Conservation (phyloP, 805 yeast genomes). For the Wickerhamiella alocasiicola region DNA sequence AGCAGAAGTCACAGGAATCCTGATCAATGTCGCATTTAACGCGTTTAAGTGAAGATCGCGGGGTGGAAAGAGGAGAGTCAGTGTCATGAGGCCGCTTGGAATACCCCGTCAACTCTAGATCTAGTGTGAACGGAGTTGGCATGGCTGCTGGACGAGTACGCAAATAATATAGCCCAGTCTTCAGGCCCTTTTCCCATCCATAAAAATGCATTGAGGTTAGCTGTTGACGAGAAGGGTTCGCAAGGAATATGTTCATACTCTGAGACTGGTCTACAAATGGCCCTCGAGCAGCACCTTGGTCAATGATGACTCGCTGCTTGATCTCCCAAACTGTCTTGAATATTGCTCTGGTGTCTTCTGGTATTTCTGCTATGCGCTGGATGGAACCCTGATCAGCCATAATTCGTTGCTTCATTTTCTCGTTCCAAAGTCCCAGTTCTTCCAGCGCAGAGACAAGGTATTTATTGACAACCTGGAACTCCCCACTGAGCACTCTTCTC, state of each 20-base stretch:
- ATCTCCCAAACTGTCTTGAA: constrained; percentile 93
- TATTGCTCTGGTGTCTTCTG: constrained; percentile 51
- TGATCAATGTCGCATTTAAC: not conserved
- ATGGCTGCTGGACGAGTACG: constrained; percentile 93
- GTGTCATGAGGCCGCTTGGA: not conserved
- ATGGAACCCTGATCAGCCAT: constrained; percentile 72
- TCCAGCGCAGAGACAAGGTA: constrained; percentile 68
- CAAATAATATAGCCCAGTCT: constrained; percentile 94
- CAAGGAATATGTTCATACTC: constrained; percentile 74
- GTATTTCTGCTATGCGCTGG: constrained; percentile 57
- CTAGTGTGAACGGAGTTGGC: constrained; percentile 80
- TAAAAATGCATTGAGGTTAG: constrained; percentile 94
- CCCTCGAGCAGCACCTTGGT: constrained; percentile 67
- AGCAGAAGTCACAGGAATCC: constrained; percentile 13
- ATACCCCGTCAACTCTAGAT: constrained; percentile 20
- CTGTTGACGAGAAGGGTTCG: constrained; percentile 83
- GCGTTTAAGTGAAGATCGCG: constrained; percentile 9
- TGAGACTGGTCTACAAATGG: constrained; percentile 79
- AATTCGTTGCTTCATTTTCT: constrained; percentile 57
- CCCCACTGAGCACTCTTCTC: constrained; percentile 82
- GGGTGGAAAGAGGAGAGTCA: constrained; percentile 6
- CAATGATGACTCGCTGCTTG: constrained; percentile 65
- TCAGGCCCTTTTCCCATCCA: constrained; percentile 93
- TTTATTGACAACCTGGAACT: constrained; percentile 78
- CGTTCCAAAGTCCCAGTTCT: constrained; percentile 67